Evolutionary conservation across 2,329 filamentous ascomycete species (phyloP).

Genomic region (Aureobasidium uvarum): DNA sequence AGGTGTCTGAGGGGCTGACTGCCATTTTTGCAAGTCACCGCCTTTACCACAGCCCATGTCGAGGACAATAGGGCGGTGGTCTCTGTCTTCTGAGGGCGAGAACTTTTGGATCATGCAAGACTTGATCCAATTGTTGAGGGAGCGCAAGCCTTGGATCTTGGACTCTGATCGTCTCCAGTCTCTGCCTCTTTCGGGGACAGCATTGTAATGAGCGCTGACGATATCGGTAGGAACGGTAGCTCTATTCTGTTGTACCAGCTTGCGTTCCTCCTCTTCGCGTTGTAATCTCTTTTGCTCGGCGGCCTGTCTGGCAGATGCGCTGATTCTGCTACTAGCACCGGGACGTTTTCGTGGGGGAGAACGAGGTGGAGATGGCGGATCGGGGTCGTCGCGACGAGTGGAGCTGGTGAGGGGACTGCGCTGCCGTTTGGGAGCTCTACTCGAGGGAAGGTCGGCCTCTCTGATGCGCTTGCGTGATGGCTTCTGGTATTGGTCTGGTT

Average conservation of each 20-base stretch:
- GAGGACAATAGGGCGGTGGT: slow-evolving; percentile 71
- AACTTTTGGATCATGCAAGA: slow-evolving; percentile 97
- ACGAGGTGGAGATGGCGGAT: slow-evolving; percentile 36
- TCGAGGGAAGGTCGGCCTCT: slow-evolving; percentile 26
- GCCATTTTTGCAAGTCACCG: slow-evolving; percentile 93
- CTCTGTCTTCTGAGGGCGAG: slow-evolving; percentile 51
- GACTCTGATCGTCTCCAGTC: slow-evolving; percentile 95
- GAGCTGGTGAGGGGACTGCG: slow-evolving; percentile 28
- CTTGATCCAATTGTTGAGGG: slow-evolving; percentile 99
- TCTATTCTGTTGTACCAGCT: slow-evolving; percentile 50
- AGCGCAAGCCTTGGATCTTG: slow-evolving; percentile 88
- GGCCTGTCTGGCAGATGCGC: slow-evolving; percentile 64
- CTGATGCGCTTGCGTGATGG: slow-evolving; percentile 28
- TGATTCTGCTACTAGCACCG: slow-evolving; percentile 55
- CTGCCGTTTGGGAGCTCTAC: slow-evolving; percentile 26
- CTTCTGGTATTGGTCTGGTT: slow-evolving; percentile 20
- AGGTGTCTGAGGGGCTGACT: slow-evolving; percentile 86
- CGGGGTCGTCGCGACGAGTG: slow-evolving; percentile 25
- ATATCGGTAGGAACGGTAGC: slow-evolving; percentile 72
- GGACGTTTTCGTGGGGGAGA: slow-evolving; percentile 38
- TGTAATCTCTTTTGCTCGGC: slow-evolving; percentile 55
- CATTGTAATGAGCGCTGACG: slow-evolving; percentile 92
- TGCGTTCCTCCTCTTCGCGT: slow-evolving; percentile 48
- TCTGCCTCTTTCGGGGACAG: slow-evolving; percentile 85
- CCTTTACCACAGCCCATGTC: slow-evolving; percentile 98